Conservation (phyloP, 768 basidiomycete species). For the Pholiota molesta region DNA sequence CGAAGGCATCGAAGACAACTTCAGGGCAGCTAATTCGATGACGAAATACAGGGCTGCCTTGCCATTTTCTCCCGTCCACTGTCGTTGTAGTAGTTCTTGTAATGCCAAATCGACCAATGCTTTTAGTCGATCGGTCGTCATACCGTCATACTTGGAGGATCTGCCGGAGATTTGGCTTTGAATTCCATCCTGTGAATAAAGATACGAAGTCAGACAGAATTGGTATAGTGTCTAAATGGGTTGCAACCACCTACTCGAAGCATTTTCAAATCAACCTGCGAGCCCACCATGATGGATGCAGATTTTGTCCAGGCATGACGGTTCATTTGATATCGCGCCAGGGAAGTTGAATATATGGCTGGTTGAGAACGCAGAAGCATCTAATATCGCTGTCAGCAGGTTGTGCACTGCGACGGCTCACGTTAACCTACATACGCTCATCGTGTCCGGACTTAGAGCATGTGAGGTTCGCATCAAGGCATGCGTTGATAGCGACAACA, state of each 20-base stretch:
- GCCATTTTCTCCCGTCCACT: constrained; percentile 31
- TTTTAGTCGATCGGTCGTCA: constrained; percentile 33
- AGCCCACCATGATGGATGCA: constrained; percentile 35
- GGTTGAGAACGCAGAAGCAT: constrained; percentile 35
- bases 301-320: constrained; percentile 40
- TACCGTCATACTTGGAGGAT: constrained; percentile 25
- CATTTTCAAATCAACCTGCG: constrained; percentile 33
- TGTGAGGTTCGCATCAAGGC: constrained; percentile 38
- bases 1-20: not conserved
- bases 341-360: constrained; percentile 32
- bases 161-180: not conserved
- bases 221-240: too few relatives aligned
- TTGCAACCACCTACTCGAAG: constrained; percentile 26
- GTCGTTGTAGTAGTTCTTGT: constrained; percentile 22
- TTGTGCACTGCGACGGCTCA: not conserved
- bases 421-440: constrained; percentile 28
- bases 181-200: not conserved
- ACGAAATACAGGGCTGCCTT: constrained; percentile 30
- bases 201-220: not conserved
- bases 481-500: constrained; percentile 56
- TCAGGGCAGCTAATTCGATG: constrained; percentile 31
- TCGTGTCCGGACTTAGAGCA: constrained; percentile 14
- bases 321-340: constrained; percentile 32
- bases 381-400: constrained; percentile 19
- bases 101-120: constrained; percentile 35